A percentile compares a stretch with the other conserved stretches of the same genome.
These are phyloP conservation scores for Venturia pyrina DNA, from an alignment of 2,329 filamentous ascomycete species.

Conservation along the genomic window DNA sequence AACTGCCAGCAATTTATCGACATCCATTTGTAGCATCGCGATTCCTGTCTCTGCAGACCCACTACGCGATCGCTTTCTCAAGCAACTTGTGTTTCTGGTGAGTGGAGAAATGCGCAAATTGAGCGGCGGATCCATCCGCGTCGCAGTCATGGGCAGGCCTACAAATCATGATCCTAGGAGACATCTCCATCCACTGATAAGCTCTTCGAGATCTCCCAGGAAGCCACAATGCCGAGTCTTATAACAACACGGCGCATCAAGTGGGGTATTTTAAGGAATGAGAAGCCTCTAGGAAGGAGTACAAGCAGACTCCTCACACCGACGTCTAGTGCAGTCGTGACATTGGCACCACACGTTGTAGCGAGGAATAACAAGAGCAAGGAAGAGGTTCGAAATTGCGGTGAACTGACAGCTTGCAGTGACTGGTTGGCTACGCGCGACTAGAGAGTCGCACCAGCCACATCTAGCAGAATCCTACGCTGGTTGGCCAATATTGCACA, in stretches of 20 bases:
- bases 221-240: background rate
- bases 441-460: background rate
- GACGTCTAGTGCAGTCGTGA: background rate
- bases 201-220: no score
- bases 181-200: background rate
- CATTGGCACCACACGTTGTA: background rate
- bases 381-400: slow-evolving; percentile 1
- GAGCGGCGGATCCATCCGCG: background rate
- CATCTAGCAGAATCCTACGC: background rate
- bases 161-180: background rate
- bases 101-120: background rate
- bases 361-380: background rate
- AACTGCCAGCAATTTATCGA: background rate
- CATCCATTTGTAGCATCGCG: background rate
- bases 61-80: background rate
- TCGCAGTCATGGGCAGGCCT: background rate
- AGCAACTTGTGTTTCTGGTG: background rate
- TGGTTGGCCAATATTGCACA: background rate
- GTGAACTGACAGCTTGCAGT: background rate
- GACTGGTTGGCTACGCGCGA: background rate
- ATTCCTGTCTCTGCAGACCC: background rate
- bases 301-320: background rate
- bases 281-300: background rate
- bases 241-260: background rate
- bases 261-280: background rate